phyloP scores from a whole-genome alignment of 768 basidiomycete genomes.

The Piloderma croceum region DNA sequence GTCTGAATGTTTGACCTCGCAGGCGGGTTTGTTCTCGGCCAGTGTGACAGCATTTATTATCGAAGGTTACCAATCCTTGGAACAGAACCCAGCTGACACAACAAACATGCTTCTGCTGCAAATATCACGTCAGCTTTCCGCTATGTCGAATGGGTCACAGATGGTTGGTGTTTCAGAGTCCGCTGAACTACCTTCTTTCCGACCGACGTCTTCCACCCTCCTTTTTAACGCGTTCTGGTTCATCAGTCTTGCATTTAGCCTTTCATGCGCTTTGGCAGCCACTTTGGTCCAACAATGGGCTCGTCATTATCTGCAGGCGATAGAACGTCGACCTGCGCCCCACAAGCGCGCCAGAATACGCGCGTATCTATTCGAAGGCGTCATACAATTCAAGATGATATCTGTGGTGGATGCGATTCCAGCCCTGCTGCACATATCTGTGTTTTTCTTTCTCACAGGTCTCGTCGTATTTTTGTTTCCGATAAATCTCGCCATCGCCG shows the following conservation, averaged over 20 bases:
- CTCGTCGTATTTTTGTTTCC: conserved; percentile 5
- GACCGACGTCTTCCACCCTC: neutral
- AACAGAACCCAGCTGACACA: conserved; percentile 3
- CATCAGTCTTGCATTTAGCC: conserved; percentile 16
- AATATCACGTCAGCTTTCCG: neutral
- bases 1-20: neutral
- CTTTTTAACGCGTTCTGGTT: conserved; percentile 16
- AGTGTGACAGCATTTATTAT: conserved; percentile 12
- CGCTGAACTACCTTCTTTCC: no score
- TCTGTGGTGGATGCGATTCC: conserved; percentile 7
- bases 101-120: conserved; percentile 2
- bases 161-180: neutral
- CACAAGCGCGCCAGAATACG: no score
- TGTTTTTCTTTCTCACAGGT: conserved; percentile 10
- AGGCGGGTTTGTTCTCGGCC: conserved; percentile 11
- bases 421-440: conserved; percentile 9
- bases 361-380: conserved; percentile 1
- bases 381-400: no score
- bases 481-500: conserved; percentile 1
- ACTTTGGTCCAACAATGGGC: conserved; percentile 22
- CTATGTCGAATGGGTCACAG: neutral
- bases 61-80: conserved; percentile 5
- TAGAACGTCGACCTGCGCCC: no score
- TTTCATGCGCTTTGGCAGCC: conserved; percentile 15
- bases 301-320: conserved; percentile 6